These are phyloP conservation scores for Vitis rupestris DNA, from an alignment of 164 flowering plant species.

Conservation along the genomic window DNA sequence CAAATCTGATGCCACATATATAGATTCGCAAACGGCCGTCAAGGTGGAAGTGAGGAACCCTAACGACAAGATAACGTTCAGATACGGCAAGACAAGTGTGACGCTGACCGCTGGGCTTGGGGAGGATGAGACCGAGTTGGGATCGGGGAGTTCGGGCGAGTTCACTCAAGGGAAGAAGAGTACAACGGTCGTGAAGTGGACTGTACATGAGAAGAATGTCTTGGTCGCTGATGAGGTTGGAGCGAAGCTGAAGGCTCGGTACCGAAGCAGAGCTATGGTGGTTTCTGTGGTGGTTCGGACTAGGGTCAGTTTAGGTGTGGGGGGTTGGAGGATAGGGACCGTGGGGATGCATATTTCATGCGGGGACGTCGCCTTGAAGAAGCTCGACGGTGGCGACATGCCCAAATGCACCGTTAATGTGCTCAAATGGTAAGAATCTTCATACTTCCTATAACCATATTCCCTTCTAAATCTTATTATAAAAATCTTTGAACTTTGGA, in stretches of 20 bases:
- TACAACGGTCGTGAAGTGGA: slow-evolving; percentile 44
- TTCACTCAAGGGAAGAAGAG: slow-evolving; percentile 41
- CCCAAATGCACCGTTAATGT: slow-evolving; percentile 47
- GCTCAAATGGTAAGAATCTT: slow-evolving; percentile 36
- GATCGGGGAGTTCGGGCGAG: slow-evolving; percentile 25
- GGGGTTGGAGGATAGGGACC: slow-evolving; percentile 27
- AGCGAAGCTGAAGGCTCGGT: slow-evolving; percentile 25
- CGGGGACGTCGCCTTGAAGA: slow-evolving; percentile 34
- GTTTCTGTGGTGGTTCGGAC: slow-evolving; percentile 35
- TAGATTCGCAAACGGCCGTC: slow-evolving; percentile 30
- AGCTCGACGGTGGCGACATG: slow-evolving; percentile 28
- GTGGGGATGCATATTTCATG: slow-evolving; percentile 36
- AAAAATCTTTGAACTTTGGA: too few relatives aligned
- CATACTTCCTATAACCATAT: background rate
- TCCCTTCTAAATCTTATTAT: background rate
- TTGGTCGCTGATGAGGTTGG: slow-evolving; percentile 35
- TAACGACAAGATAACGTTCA: slow-evolving; percentile 32
- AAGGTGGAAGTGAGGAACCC: slow-evolving; percentile 50
- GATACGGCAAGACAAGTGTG: slow-evolving; percentile 29
- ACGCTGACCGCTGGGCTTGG: slow-evolving; percentile 16
- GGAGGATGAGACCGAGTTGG: slow-evolving; percentile 34
- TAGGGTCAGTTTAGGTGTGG: slow-evolving; percentile 31
- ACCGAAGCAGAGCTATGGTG: slow-evolving; percentile 26
- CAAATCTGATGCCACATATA: slow-evolving; percentile 44
- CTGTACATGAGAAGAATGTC: slow-evolving; percentile 20